Percentiles rank a stretch among this genome's conserved stretches.
Conservation (phyloP, 768 basidiomycete genomes). For the Pulveroboletus sp. region DNA sequence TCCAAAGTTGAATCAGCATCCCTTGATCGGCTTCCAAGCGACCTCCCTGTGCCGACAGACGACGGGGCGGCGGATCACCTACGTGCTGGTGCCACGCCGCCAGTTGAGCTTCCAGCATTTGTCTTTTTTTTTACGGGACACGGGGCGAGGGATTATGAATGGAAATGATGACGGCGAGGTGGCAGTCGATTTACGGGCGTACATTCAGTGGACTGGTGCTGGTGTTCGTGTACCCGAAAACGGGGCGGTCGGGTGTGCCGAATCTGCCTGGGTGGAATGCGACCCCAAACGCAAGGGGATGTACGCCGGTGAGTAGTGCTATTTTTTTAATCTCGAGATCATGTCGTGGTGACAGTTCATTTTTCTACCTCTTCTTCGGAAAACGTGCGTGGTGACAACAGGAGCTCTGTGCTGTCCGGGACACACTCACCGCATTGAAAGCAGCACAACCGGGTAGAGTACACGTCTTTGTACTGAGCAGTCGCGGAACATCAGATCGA, state of each 20-base stretch:
- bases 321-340: not conserved
- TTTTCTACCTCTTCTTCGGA: not conserved
- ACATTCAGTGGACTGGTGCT: conserved; percentile 18
- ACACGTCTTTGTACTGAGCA: conserved; percentile 19
- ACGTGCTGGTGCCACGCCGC: not conserved
- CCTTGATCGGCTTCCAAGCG: conserved; percentile 11
- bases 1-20: not conserved
- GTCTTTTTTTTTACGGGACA: conserved; percentile 5
- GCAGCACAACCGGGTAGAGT: not conserved
- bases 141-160: not conserved
- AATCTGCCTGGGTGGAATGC: conserved; percentile 19
- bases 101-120: conserved; percentile 3
- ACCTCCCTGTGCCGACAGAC: conserved; percentile 10
- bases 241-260: conserved; percentile 12
- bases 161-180: not conserved
- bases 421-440: conserved; percentile 5
- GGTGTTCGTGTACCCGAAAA: conserved; percentile 22
- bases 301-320: conserved; percentile 17
- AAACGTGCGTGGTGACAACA: not conserved
- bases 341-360: not conserved
- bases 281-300: conserved; percentile 22
- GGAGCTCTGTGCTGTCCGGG: conserved; percentile 20
- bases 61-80: conserved; percentile 15
- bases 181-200: conserved; percentile 6
- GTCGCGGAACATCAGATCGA: conserved; percentile 22